These are phyloP conservation scores for Saksenaea vasiformis DNA, from an alignment of 371 early-diverging fungal genomes.

Conservation along the genomic window DNA sequence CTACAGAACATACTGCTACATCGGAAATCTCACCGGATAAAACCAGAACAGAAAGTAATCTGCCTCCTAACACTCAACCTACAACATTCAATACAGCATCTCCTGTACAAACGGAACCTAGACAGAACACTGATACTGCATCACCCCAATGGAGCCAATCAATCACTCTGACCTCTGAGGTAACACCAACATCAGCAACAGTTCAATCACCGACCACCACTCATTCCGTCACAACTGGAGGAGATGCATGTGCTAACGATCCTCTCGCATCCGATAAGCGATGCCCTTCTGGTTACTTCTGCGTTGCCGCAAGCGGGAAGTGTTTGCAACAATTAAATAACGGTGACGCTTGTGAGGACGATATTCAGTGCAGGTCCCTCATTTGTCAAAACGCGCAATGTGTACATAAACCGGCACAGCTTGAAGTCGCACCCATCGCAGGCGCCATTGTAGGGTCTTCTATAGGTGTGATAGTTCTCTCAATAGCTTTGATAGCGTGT, in stretches of 20 bases:
- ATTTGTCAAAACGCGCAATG: background rate
- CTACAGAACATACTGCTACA: background rate
- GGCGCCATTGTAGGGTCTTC: background rate
- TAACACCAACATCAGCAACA: background rate
- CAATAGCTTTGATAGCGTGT: background rate
- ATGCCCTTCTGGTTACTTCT: background rate
- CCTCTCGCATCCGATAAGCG: background rate
- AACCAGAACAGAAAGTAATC: background rate
- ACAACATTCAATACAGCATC: background rate
- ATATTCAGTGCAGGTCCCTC: background rate
- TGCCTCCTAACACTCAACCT: background rate
- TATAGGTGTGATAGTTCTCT: background rate
- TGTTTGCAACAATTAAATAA: background rate
- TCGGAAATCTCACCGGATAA: slow-evolving; percentile 11
- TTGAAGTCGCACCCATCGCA: background rate
- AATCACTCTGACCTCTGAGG: background rate
- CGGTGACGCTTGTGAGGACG: background rate
- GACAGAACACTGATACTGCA: background rate
- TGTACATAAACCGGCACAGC: background rate
- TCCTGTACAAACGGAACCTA: background rate
- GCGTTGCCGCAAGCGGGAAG: background rate
- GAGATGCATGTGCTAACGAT: background rate
- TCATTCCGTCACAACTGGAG: background rate
- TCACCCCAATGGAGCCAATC: background rate
- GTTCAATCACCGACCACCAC: background rate